Evolutionary conservation across 140 eudicot species (phyloP), one percentile per base, ranked within the genome.

Genomic region (Senecio squalidus): DNA sequence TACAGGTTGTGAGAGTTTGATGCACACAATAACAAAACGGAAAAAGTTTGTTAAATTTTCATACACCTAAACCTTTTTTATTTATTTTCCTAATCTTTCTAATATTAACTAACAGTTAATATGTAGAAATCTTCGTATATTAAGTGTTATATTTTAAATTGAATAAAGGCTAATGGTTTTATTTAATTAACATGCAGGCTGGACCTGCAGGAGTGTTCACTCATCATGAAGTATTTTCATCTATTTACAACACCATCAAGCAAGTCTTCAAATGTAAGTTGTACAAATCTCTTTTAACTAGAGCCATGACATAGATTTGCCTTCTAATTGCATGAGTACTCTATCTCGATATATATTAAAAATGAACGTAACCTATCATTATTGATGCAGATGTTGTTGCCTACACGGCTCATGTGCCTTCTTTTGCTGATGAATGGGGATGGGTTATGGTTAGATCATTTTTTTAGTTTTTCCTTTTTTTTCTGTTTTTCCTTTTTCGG

Each of bases 341-440:
- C n/a, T n/a, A n/a, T n/a, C n/a, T n/a, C n/a, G n/a, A n/a, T n/a
- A n/a, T n/a, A n/a, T n/a, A n/a, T n/a, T n/a, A n/a, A 33, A 4
- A 29, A 30, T 55, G 45, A 33, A 16, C 45, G 22, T 18, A 31
- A 24, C 9, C 17, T 1, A n/a, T 39, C 1, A 50, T 50, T 10
- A 0, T 58, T 16, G 4, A 50, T 72, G 78, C 88, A 90, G 95
- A 90, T 68, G 97, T 90, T 59, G 94, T 90, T 45, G 87, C 89
- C 49, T 90, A 82, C 65, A 78, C 95, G 54, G 86, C 94, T 48
- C 94, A 90, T 49, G 84, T 90, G 74, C 97, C 97, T 33, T 90
- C 97, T 46, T 90, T 77, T 71, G 95, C 97, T 39, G 97, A 90
- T 69, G 89, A 81, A 63, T 90, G 97, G 97, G 97, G 97, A 73